Conservation (phyloP, 805 yeast species). For the Candida methanosorbosa region DNA sequence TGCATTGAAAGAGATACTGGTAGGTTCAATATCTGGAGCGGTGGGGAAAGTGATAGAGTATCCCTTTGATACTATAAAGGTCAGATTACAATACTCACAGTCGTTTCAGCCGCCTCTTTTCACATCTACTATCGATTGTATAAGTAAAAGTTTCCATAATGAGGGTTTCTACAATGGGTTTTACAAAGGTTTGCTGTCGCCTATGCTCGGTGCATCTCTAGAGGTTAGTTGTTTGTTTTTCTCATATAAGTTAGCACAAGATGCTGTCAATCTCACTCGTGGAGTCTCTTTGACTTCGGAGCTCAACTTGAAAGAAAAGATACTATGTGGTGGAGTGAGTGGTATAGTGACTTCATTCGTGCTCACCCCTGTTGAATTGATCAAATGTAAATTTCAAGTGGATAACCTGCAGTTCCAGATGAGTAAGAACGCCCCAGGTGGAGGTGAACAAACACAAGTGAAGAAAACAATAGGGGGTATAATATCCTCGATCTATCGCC, state of each 20-base stretch:
- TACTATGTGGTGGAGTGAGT: conserved; percentile 70
- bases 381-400: conserved; percentile 86
- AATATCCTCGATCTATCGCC: conserved; percentile 31
- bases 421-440: too few species aligned
- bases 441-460: conserved; percentile 8
- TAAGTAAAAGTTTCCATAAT: conserved; percentile 44
- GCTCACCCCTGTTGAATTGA: conserved; percentile 84
- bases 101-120: conserved; percentile 43
- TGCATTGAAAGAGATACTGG: conserved; percentile 31
- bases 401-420: conserved; percentile 31
- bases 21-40: conserved; percentile 65
- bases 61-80: conserved; percentile 91
- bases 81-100: conserved; percentile 67
- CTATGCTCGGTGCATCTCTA: conserved; percentile 81
- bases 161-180: conserved; percentile 73
- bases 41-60: conserved; percentile 79
- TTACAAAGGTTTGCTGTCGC: conserved; percentile 73
- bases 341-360: conserved; percentile 79
- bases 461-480: conserved; percentile 22
- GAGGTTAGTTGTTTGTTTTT: conserved; percentile 79
- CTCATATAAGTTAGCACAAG: conserved; percentile 44
- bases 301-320: conserved; percentile 18
- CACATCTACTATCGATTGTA: conserved; percentile 57
- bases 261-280: conserved; percentile 20
- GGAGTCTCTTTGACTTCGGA: conserved; percentile 11